Conservation (phyloP, 768 basidiomycete genomes). For the Panaeolus papilionaceus region DNA sequence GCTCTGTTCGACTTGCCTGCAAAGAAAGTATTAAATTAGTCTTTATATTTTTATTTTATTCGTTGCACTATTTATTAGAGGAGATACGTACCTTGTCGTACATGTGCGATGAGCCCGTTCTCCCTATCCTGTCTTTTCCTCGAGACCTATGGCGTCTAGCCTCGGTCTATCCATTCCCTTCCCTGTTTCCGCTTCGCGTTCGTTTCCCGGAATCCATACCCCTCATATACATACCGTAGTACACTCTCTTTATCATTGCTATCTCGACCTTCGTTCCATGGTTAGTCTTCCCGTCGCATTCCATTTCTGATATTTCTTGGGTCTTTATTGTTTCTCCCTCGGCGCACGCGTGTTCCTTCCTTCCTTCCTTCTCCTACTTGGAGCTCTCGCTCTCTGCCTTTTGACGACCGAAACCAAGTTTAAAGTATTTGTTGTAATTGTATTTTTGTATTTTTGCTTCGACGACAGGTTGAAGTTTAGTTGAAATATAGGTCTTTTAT, state of each 20-base stretch:
- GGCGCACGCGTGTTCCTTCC: not conserved
- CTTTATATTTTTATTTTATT: constrained; percentile 9
- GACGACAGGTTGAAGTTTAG: not conserved
- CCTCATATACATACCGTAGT: not conserved
- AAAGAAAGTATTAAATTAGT: constrained; percentile 7
- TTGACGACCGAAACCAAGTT: not conserved
- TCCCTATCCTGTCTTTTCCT: constrained; percentile 1
- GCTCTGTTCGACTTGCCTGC: constrained; percentile 5
- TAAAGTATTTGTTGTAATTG: constrained; percentile 13
- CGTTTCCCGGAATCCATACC: constrained; percentile 3
- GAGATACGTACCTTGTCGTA: not conserved
- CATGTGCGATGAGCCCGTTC: not conserved
- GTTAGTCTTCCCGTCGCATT: not conserved
- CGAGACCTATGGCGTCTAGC: not conserved
- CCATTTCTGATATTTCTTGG: not conserved
- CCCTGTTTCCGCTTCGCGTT: not conserved
- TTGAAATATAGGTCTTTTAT: not conserved
- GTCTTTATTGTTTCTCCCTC: not conserved
- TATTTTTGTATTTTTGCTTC: not conserved
- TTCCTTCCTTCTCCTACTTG: not conserved
- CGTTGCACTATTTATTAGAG: not conserved
- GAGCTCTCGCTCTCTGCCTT: not conserved
- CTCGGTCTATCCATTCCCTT: not conserved
- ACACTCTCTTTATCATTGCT: not conserved
- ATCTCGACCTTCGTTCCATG: not conserved